A percentile compares a stretch with the other conserved stretches of the same genome.
Conservation (phyloP, 2,329 filamentous ascomycete species). For the Amphichorda felina region DNA sequence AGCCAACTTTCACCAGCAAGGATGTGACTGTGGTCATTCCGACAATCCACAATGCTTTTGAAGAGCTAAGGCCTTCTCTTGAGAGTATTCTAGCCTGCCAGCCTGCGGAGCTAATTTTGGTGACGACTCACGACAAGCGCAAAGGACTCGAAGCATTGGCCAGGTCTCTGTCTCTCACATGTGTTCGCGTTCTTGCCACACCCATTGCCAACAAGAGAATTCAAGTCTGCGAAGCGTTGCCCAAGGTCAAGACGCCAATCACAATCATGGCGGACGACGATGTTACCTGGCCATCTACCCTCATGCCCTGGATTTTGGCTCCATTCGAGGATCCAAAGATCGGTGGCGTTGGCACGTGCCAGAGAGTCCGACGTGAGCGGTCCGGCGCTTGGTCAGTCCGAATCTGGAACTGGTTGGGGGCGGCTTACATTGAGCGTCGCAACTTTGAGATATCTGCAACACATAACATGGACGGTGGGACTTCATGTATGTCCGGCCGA, state of each 20-base stretch:
- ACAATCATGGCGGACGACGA: slow-evolving; percentile 94
- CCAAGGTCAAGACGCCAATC: slow-evolving; percentile 70
- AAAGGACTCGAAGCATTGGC: slow-evolving; percentile 56
- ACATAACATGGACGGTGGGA: slow-evolving; percentile 85
- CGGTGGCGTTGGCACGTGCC: slow-evolving; percentile 86
- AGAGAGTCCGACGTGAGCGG: slow-evolving; percentile 64
- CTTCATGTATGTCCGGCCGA: slow-evolving; percentile 92
- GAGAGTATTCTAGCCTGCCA: slow-evolving; percentile 62
- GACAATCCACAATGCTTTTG: slow-evolving; percentile 77
- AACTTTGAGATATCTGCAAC: slow-evolving; percentile 97
- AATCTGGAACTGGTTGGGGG: slow-evolving; percentile 81
- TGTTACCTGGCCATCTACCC: slow-evolving; percentile 78
- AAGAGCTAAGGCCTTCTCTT: slow-evolving; percentile 72
- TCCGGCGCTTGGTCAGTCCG: slow-evolving; percentile 45
- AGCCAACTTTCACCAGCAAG: slow-evolving; percentile 65
- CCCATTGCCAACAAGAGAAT: slow-evolving; percentile 89
- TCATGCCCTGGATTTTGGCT: slow-evolving; percentile 84
- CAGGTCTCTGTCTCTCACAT: slow-evolving; percentile 43
- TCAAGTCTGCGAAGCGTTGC: slow-evolving; percentile 85
- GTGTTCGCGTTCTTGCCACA: slow-evolving; percentile 64
- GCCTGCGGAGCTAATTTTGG: slow-evolving; percentile 65
- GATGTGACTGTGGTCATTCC: slow-evolving; percentile 94
- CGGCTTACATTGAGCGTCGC: slow-evolving; percentile 81
- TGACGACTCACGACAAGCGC: slow-evolving; percentile 75
- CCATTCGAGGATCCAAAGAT: slow-evolving; percentile 78